Base-by-base conservation (phyloP, 768 basidiomycete species). In the Leccinum longicurvipes region DNA sequence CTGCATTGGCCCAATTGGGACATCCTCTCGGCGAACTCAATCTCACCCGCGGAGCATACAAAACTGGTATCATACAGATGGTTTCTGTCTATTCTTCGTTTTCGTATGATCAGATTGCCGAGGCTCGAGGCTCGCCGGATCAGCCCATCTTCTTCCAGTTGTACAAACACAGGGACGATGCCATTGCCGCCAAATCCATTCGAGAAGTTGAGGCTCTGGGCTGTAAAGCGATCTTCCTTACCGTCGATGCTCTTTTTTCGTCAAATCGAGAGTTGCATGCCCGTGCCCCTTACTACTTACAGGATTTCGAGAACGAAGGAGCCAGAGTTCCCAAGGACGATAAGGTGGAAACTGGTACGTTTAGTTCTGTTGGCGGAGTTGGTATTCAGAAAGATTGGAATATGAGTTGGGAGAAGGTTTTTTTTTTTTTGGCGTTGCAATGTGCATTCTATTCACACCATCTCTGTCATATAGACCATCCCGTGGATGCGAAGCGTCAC, bases 11-110 rank as follows among this genome's bases (percentile, higher is more conserved):
- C 17, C 83, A 83, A 56, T 76, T 95, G 0, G 94, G 93, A 0
- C 93, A 98, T 68, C 93, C 93, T 12, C 73, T 83, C n/a, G 93
- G 93, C 17, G 93, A 97, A 74, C 73, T 79, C 28, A 95, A 94
- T 70, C 83, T 95, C 55, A 87, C 89, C 2, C 79, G 78, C 52
- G 92, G 84, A 8, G 85, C 85, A 12, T 82, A 78, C 23, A 73
- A 76, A 57, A 79, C 79, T 28, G 82, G 83, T 23, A 83, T 93
- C 56, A 84, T 94, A 29, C 94, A 96, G 67, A 90, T 90, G 87
- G 86, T 89, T 44, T 91, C 89, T 9, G 82, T 82, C 27, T 89
- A 91, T 65, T 80, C 90, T 12, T 90, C 88, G 2, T 64, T 88
- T 55, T 87, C 89, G 2, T 79, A 77, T 55, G 76, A 73, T 8